phyloP scores from a whole-genome alignment of 805 yeast species.

The Hanseniaspora pseudoguilliermondii region DNA sequence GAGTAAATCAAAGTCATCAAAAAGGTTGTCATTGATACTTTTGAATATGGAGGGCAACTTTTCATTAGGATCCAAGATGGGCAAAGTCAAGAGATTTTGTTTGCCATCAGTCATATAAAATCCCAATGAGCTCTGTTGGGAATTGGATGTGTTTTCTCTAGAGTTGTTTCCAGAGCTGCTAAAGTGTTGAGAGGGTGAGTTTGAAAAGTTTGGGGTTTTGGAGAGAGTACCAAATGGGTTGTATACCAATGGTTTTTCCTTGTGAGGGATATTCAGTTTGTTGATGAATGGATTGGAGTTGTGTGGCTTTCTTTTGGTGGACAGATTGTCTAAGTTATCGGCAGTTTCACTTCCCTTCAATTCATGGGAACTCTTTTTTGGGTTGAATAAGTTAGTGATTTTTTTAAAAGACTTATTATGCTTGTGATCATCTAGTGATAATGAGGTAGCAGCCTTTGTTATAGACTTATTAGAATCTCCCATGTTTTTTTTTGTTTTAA shows the following conservation, averaged over 20 bases:
- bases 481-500: background rate
- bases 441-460: background rate
- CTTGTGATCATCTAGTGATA: background rate
- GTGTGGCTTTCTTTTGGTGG: background rate
- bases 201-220: slow-evolving; percentile 1
- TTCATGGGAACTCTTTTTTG: slow-evolving; percentile 29
- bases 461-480: background rate
- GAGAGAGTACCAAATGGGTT: slow-evolving; percentile 10
- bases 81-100: slow-evolving; percentile 42
- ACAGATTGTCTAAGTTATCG: background rate
- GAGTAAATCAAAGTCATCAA: slow-evolving; percentile 42
- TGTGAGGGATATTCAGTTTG: background rate
- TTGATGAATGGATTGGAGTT: slow-evolving; percentile 11
- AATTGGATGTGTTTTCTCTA: background rate
- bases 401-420: background rate
- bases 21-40: slow-evolving; percentile 36
- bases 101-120: slow-evolving; percentile 30
- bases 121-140: slow-evolving; percentile 15
- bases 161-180: background rate
- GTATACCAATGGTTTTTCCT: slow-evolving; percentile 1
- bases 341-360: slow-evolving; percentile 37
- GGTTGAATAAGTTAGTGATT: background rate
- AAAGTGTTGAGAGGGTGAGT: background rate
- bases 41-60: slow-evolving; percentile 42
- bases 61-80: slow-evolving; percentile 56